These are phyloP conservation scores for Fusarium sp. DNA, from an alignment of 2,329 filamentous ascomycete species.

Conservation along the genomic window DNA sequence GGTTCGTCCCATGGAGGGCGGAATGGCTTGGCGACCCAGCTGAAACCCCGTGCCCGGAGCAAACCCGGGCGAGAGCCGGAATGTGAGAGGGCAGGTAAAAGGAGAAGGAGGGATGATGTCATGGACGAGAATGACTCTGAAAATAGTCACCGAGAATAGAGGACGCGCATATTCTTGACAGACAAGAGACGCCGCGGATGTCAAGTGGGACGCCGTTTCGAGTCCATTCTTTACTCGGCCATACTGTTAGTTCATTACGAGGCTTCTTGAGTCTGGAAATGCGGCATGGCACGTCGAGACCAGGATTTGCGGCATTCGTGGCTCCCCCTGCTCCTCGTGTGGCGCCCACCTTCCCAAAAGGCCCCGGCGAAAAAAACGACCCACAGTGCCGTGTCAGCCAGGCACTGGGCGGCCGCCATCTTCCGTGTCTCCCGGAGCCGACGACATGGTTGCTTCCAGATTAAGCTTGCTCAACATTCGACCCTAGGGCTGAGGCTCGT, in stretches of 20 bases:
- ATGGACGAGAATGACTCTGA: neutral
- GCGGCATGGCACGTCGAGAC: neutral
- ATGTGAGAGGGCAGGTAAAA: conserved; percentile 12
- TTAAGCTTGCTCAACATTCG: conserved; percentile 7
- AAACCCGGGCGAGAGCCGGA: conserved; percentile 35
- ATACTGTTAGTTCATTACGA: neutral
- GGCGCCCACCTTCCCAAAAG: conserved; percentile 2
- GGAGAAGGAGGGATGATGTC: conserved; percentile 20
- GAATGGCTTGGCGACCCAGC: conserved; percentile 1
- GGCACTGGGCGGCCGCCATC: conserved; percentile 13
- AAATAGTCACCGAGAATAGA: neutral
- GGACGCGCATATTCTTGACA: neutral
- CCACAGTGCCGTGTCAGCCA: neutral
- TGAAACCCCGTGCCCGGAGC: conserved; percentile 13
- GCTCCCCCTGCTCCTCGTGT: conserved; percentile 14
- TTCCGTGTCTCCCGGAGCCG: conserved; percentile 34
- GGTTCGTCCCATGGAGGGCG: conserved; percentile 4
- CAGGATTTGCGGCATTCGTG: conserved; percentile 8
- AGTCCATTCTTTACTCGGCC: neutral
- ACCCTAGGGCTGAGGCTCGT: conserved; percentile 5
- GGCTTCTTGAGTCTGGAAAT: neutral
- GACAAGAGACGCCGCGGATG: neutral
- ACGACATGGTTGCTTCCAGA: conserved; percentile 11
- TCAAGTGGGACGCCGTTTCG: neutral
- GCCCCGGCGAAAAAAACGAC: neutral